Percentiles rank a stretch among this genome's conserved stretches.
phyloP scores from a whole-genome alignment of 2,329 filamentous ascomycete genomes.

The Geosmithia morbida region DNA sequence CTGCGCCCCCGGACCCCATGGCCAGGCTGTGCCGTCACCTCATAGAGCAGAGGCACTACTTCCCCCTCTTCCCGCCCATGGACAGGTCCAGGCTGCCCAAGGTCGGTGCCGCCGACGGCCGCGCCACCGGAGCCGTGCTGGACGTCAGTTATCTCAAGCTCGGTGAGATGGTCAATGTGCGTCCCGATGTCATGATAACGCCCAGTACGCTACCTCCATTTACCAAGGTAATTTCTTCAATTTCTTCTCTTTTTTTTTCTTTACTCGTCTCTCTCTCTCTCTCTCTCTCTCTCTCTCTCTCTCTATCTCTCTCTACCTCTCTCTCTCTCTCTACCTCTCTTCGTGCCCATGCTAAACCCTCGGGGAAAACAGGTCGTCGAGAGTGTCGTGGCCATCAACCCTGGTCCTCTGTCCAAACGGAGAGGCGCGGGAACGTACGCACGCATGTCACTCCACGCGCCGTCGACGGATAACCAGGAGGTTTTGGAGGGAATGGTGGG shows the following conservation, averaged over 20 bases:
- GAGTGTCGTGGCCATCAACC: slow-evolving; percentile 80
- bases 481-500: slow-evolving; percentile 42
- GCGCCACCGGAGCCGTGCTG: slow-evolving; percentile 60
- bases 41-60: slow-evolving; percentile 83
- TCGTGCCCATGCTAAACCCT: neutral
- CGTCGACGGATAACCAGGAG: slow-evolving; percentile 40
- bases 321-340: neutral
- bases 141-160: slow-evolving; percentile 78
- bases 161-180: slow-evolving; percentile 77
- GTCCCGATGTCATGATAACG: slow-evolving; percentile 71
- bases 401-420: slow-evolving; percentile 73
- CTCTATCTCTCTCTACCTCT: neutral
- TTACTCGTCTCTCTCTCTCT: neutral
- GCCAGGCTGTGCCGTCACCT: slow-evolving; percentile 62
- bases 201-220: slow-evolving; percentile 78
- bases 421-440: slow-evolving; percentile 77
- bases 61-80: slow-evolving; percentile 73
- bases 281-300: neutral
- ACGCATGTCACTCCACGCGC: slow-evolving; percentile 59
- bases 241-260: neutral
- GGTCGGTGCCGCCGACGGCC: slow-evolving; percentile 42
- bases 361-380: slow-evolving; percentile 62
- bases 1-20: slow-evolving; percentile 34
- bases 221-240: slow-evolving; percentile 59
- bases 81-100: slow-evolving; percentile 53